Percentiles rank a stretch among this genome's conserved stretches.
These are phyloP conservation scores for Fusarium subtropicale DNA, from an alignment of 2,329 filamentous ascomycete genomes.

Conservation along the genomic window DNA sequence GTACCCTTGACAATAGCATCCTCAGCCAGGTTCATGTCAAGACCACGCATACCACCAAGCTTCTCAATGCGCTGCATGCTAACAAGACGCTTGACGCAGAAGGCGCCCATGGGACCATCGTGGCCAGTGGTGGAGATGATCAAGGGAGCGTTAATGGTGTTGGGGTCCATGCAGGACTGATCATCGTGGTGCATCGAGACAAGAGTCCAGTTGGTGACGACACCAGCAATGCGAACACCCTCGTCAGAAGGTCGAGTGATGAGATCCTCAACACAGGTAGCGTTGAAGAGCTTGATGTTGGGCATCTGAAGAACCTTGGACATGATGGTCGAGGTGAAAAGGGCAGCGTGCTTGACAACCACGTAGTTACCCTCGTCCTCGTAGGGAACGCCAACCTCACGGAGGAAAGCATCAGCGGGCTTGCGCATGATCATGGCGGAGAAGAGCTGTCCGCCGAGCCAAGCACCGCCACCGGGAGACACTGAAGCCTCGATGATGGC, in stretches of 20 bases:
- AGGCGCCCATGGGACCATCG: conserved; percentile 90
- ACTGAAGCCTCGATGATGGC: conserved; percentile 91
- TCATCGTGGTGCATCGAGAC: conserved; percentile 89
- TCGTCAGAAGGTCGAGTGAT: conserved; percentile 78
- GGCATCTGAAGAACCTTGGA: conserved; percentile 85
- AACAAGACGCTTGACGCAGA: conserved; percentile 89
- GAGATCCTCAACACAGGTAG: conserved; percentile 90
- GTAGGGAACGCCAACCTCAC: conserved; percentile 83
- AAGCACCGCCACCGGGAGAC: conserved; percentile 87
- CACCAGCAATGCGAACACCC: conserved; percentile 79
- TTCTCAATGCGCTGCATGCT: conserved; percentile 86
- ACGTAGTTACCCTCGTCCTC: conserved; percentile 91
- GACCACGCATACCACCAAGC: conserved; percentile 89
- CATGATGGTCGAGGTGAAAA: conserved; percentile 90
- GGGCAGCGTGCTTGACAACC: conserved; percentile 91
- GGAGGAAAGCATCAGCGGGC: conserved; percentile 86
- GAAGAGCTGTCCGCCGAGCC: conserved; percentile 95
- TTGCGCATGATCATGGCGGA: conserved; percentile 96
- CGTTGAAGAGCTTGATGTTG: conserved; percentile 97
- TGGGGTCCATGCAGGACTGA: conserved; percentile 96
- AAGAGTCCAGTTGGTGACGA: conserved; percentile 96
- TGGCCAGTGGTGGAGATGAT: conserved; percentile 92
- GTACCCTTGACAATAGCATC: conserved; percentile 95
- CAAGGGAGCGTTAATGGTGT: conserved; percentile 93
- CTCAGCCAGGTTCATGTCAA: conserved; percentile 92